Conservation (phyloP, 805 yeast species). For the Candida succiphila region DNA sequence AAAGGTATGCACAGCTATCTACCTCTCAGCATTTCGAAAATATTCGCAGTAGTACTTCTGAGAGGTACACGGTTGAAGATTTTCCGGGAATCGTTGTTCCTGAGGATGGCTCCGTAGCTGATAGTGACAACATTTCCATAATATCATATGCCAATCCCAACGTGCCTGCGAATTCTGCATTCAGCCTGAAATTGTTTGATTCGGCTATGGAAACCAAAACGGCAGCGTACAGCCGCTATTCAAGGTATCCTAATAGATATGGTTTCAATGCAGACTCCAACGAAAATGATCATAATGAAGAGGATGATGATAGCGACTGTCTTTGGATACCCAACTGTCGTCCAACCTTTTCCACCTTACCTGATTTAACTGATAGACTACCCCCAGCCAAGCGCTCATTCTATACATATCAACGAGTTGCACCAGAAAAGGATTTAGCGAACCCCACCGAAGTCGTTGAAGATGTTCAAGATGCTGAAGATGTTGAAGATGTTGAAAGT, state of each 20-base stretch:
- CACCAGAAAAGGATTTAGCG: background rate
- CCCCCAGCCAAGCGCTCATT: conserved; percentile 16
- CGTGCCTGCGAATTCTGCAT: conserved; percentile 38
- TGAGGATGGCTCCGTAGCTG: conserved; percentile 8
- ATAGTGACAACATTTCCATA: conserved; percentile 33
- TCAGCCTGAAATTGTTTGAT: conserved; percentile 32
- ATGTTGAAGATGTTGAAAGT: background rate
- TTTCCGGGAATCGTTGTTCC: conserved; percentile 11
- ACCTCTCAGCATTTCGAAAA: conserved; percentile 28
- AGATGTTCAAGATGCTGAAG: background rate
- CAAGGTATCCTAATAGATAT: conserved; percentile 3
- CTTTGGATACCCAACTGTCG: conserved; percentile 35
- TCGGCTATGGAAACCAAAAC: conserved; percentile 16
- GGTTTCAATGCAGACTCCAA: background rate
- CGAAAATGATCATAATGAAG: conserved; percentile 2
- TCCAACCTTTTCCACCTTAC: conserved; percentile 31
- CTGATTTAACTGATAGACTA: conserved; percentile 24
- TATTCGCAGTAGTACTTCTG: conserved; percentile 10
- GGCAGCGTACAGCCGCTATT: conserved; percentile 9
- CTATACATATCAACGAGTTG: conserved; percentile 19
- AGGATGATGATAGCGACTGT: conserved; percentile 17
- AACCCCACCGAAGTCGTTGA: too few species aligned
- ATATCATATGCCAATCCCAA: conserved; percentile 44
- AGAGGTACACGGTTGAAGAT: conserved; percentile 11
- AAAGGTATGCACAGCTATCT: conserved; percentile 34